Evolutionary conservation across 805 yeast genomes (phyloP).

Genomic region (Metschnikowia matae): DNA sequence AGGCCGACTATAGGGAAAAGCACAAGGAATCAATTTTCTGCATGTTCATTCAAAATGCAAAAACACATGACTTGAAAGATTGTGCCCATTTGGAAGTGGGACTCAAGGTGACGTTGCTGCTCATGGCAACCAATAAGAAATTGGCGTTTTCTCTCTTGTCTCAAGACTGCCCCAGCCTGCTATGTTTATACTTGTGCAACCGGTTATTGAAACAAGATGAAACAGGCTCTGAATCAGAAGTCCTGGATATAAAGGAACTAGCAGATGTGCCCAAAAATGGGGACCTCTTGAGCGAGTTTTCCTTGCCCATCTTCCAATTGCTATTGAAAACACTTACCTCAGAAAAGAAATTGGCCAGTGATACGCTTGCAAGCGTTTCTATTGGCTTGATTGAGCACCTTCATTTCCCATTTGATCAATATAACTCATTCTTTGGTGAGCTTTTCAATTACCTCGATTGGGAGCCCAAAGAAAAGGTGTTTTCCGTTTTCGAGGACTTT

Average conservation of each 20-base stretch:
- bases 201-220: constrained; percentile 25
- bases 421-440: constrained; percentile 39
- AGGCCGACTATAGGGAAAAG: constrained; percentile 13
- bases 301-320: constrained; percentile 40
- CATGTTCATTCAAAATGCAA: constrained; percentile 13
- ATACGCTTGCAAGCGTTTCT: constrained; percentile 9
- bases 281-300: constrained; percentile 28
- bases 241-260: neutral
- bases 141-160: constrained; percentile 5
- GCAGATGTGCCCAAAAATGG: neutral
- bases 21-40: constrained; percentile 12
- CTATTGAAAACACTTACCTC: constrained; percentile 28
- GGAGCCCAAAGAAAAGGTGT: constrained; percentile 25
- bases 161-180: constrained; percentile 22
- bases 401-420: constrained; percentile 24
- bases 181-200: constrained; percentile 42
- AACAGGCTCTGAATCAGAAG: neutral
- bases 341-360: constrained; percentile 12
- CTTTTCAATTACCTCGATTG: constrained; percentile 31
- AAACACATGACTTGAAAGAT: neutral
- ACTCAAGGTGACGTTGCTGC: neutral
- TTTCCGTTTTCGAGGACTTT: constrained; percentile 25
- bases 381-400: constrained; percentile 13
- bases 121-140: constrained; percentile 4
- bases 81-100: neutral